A percentile compares a stretch with the other conserved stretches of the same genome.
These are phyloP conservation scores for Lagenaria siceraria DNA, from an alignment of 306 rosid species.

Conservation along the genomic window DNA sequence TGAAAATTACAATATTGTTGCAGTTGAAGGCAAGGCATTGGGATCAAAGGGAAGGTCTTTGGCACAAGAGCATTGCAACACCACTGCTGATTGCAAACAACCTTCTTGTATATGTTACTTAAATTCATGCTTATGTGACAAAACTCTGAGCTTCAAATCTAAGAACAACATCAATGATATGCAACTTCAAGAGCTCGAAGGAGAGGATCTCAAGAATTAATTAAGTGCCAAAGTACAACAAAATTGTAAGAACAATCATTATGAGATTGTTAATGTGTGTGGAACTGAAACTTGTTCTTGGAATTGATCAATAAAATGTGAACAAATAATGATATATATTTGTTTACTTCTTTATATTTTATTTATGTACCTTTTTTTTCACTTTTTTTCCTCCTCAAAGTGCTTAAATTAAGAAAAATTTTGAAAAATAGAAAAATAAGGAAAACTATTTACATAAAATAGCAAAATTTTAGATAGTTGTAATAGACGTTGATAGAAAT, in stretches of 20 bases:
- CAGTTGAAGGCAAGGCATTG: background rate
- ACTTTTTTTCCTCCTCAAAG: too few relatives aligned
- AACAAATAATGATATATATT: too few relatives aligned
- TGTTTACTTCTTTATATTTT: too few relatives aligned
- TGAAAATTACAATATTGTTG: background rate
- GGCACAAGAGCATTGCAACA: background rate
- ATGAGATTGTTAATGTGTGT: background rate
- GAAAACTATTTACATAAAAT: too few relatives aligned
- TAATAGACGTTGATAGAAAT: too few relatives aligned
- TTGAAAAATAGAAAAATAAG: too few relatives aligned
- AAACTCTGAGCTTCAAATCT: background rate
- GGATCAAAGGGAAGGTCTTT: too few relatives aligned
- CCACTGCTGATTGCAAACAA: background rate
- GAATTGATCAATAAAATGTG: too few relatives aligned
- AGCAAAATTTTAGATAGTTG: too few relatives aligned
- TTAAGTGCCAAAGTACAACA: background rate
- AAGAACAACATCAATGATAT: background rate
- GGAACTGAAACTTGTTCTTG: background rate
- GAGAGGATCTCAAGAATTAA: background rate
- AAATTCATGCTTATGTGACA: background rate
- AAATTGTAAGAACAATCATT: background rate
- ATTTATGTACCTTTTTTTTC: too few relatives aligned
- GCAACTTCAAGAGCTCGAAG: background rate
- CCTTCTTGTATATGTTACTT: background rate
- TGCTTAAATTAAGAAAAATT: too few relatives aligned